Base-by-base conservation (phyloP, 2,329 filamentous ascomycete species). In the Fusarium brachygibbosum region DNA sequence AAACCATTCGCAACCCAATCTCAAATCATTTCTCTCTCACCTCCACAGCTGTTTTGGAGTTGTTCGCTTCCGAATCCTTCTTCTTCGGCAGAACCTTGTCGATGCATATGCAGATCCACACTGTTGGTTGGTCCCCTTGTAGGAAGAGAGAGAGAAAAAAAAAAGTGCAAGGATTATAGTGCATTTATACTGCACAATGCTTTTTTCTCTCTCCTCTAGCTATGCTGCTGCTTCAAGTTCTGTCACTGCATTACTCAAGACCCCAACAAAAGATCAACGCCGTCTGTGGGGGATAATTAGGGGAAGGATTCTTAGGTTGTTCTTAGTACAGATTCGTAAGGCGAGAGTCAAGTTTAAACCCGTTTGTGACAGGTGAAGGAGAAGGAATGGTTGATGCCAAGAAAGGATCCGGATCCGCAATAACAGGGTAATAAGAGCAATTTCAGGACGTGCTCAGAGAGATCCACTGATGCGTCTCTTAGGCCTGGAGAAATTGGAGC, bases 81-180 rank as follows among this genome's bases (percentile, higher is more conserved):
- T 31, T 37, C 29, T 45, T 59, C 29, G 59, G 28, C 21, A 32
- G 3, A 42, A 49, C 58, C 34, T 41, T 23, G 46, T 37, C 40
- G 48, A 37, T 48, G 35, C 58, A 57, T 63, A 42, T 63, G 41
- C 48, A 56, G 59, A 52, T 63, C 59, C 59, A 63, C 59, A 60
- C 13, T 40, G 48, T 50, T 50, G 34, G 48, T 21, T 50, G n/a
- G 13, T 28, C 32, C 48, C 48, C 38, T 50, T 19, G 17, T 25
- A 25, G 6, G 23, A 25, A 25, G 23, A 25, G 23, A 25, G 21
- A 50, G n/a, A 23, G 17, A 31, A 21, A 29, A 45, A 16, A 31
- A 45, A 45, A 12, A 21, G 13, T 12, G 29, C 32, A 38, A 29
- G 48, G 32, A 37, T 29, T 19, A 16, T 16, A n/a, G 13, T 9